Conservation (phyloP, 371 early-diverging fungal genomes). For the Blastocladiella emersonii region DNA sequence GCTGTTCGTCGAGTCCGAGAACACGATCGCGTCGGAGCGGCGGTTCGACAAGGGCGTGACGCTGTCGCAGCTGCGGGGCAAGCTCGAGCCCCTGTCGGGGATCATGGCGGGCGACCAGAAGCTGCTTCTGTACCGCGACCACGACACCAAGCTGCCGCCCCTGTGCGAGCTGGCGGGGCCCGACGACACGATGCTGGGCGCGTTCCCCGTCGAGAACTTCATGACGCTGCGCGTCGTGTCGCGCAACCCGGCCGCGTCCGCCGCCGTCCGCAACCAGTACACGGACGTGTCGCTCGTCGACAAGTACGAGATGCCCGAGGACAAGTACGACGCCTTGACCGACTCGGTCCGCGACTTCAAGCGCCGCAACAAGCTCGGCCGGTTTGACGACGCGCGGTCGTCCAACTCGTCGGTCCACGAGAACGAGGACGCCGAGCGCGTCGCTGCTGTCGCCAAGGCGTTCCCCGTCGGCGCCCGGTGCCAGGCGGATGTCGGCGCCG, state of each 20-base stretch:
- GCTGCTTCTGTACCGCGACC: constrained; percentile 41
- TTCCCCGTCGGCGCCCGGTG: constrained; percentile 75
- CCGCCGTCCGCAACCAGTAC: constrained; percentile 43
- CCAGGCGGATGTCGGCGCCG: constrained; percentile 43
- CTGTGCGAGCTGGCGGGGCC: constrained; percentile 31
- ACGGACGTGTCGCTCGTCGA: constrained; percentile 77
- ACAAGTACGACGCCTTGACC: constrained; percentile 60
- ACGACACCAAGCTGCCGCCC: neutral
- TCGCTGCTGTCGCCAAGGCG: constrained; percentile 17
- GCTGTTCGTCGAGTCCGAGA: constrained; percentile 56
- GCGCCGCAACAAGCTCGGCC: constrained; percentile 72
- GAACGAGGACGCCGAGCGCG: constrained; percentile 18
- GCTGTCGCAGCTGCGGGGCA: constrained; percentile 56
- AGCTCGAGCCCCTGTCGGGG: constrained; percentile 86
- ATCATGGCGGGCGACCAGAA: constrained; percentile 54
- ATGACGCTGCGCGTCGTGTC: constrained; percentile 54
- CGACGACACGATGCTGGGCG: constrained; percentile 62
- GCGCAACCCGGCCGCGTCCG: constrained; percentile 43
- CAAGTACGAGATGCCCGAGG: constrained; percentile 78
- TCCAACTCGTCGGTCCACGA: constrained; percentile 6
- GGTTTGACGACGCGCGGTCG: constrained; percentile 44
- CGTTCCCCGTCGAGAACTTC: constrained; percentile 69
- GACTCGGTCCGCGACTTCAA: constrained; percentile 84
- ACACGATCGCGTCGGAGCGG: constrained; percentile 52
- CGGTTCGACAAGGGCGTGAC: constrained; percentile 62